Conservation (phyloP, 2,329 filamentous ascomycete genomes). For the Cadophora luteo-olivacea region DNA sequence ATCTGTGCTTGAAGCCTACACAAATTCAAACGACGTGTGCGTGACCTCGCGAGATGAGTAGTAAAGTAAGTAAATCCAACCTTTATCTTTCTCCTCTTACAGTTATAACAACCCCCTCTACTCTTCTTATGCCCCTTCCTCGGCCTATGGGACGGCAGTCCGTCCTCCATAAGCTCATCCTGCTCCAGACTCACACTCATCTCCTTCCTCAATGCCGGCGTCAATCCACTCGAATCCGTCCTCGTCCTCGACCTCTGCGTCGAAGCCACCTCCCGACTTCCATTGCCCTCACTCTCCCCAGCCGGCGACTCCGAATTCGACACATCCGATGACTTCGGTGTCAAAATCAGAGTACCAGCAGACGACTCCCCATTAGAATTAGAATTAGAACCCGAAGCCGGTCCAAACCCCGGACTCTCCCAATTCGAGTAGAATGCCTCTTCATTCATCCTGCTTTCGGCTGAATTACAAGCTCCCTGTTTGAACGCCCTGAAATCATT, state of each 20-base stretch:
- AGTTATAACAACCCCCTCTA: slow-evolving; percentile 70
- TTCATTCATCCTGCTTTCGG: slow-evolving; percentile 15
- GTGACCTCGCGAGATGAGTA: not conserved
- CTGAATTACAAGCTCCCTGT: slow-evolving; percentile 15
- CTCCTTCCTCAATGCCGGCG: not conserved
- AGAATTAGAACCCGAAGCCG: no score
- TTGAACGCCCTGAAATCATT: slow-evolving; percentile 24
- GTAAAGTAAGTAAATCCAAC: slow-evolving; percentile 42
- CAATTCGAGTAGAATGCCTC: slow-evolving; percentile 7
- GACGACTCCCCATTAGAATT: not conserved
- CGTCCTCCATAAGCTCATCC: slow-evolving; percentile 4
- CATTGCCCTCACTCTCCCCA: not conserved
- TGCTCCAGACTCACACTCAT: not conserved
- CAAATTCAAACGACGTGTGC: no score
- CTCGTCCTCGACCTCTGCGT: not conserved
- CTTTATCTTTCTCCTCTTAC: slow-evolving; percentile 71
- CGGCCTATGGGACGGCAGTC: slow-evolving; percentile 16
- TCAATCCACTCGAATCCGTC: not conserved
- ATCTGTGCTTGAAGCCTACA: no score
- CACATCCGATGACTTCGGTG: not conserved
- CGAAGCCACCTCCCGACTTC: not conserved
- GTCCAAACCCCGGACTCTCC: not conserved
- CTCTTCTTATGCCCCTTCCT: slow-evolving; percentile 71
- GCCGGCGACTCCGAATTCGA: not conserved
- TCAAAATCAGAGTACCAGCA: not conserved